These are phyloP conservation scores for Calonectria hongkongensis DNA, from an alignment of 2,329 filamentous ascomycete species.

Conservation along the genomic window DNA sequence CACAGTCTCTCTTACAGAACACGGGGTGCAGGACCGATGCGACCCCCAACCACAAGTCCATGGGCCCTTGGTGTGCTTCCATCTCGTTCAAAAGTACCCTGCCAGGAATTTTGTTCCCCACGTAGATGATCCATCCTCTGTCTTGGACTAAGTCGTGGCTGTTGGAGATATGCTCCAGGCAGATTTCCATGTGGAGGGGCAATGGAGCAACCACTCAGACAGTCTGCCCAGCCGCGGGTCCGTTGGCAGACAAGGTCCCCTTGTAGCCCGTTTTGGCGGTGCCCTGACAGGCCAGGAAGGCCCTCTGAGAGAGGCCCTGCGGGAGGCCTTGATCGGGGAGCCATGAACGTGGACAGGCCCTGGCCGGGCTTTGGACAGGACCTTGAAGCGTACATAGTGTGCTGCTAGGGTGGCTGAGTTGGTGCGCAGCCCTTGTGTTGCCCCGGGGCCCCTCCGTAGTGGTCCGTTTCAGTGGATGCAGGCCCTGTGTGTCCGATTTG, in stretches of 20 bases:
- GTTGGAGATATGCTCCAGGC: conserved; percentile 29
- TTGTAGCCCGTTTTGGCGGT: conserved; percentile 5
- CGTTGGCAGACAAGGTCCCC: conserved; percentile 14
- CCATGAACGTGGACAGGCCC: neutral
- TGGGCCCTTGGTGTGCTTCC: conserved; percentile 1
- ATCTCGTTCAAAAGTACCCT: conserved; percentile 21
- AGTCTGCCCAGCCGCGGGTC: conserved; percentile 21
- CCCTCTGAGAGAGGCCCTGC: conserved; percentile 18
- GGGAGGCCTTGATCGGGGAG: neutral
- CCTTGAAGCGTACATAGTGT: neutral
- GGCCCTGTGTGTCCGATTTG: conserved; percentile 31
- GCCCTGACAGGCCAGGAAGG: conserved; percentile 31
- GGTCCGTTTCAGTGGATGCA: conserved; percentile 35
- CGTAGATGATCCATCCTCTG: conserved; percentile 25
- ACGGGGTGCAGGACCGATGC: conserved; percentile 15
- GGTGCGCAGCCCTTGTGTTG: conserved; percentile 33
- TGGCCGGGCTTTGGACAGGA: conserved; percentile 9
- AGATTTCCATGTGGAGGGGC: conserved; percentile 31
- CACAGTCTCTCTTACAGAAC: conserved; percentile 1
- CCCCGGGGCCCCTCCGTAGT: conserved; percentile 10
- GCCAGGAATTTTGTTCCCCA: conserved; percentile 16
- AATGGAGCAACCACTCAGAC: conserved; percentile 1
- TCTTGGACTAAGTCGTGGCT: conserved; percentile 4
- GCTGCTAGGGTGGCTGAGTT: conserved; percentile 35
- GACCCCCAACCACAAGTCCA: neutral